Conservation (phyloP, 129 eudicot genomes). For the Sambucus nigra region DNA sequence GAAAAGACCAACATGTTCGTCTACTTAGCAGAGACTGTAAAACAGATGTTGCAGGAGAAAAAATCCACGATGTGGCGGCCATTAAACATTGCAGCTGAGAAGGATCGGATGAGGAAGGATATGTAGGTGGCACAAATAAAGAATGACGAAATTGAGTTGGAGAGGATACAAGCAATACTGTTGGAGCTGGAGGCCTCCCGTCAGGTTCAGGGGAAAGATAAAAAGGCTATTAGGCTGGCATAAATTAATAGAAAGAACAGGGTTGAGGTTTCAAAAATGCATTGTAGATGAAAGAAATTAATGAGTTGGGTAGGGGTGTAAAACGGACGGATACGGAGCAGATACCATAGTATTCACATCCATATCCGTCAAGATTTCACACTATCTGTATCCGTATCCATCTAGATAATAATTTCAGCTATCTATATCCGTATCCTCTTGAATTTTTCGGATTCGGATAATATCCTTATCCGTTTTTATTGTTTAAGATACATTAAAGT, state of each 20-base stretch:
- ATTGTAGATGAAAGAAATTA: slow-evolving; percentile 50
- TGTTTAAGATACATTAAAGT: no score
- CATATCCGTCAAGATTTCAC: no score
- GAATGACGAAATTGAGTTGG: slow-evolving; percentile 56
- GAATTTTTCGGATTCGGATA: no score
- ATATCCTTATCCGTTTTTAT: no score
- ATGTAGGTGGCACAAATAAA: slow-evolving; percentile 63
- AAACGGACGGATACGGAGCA: no score
- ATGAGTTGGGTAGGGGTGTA: no score
- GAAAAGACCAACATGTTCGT: slow-evolving; percentile 63
- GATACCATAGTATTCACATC: no score
- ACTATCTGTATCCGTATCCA: no score
- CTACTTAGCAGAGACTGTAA: slow-evolving; percentile 86
- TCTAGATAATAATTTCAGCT: no score
- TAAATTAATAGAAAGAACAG: slow-evolving; percentile 88
- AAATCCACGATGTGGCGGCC: slow-evolving; percentile 77
- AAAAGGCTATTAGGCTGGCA: slow-evolving; percentile 61
- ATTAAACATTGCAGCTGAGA: slow-evolving; percentile 82
- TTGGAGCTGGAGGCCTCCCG: slow-evolving; percentile 64
- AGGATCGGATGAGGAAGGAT: slow-evolving; percentile 66
- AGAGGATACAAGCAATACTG: slow-evolving; percentile 59
- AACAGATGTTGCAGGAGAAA: slow-evolving; percentile 90
- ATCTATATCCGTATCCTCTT: no score
- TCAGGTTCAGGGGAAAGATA: slow-evolving; percentile 43
- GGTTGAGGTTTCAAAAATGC: slow-evolving; percentile 79